phyloP scores from a whole-genome alignment of 768 basidiomycete species.

The Podaxis carcinomalis region DNA sequence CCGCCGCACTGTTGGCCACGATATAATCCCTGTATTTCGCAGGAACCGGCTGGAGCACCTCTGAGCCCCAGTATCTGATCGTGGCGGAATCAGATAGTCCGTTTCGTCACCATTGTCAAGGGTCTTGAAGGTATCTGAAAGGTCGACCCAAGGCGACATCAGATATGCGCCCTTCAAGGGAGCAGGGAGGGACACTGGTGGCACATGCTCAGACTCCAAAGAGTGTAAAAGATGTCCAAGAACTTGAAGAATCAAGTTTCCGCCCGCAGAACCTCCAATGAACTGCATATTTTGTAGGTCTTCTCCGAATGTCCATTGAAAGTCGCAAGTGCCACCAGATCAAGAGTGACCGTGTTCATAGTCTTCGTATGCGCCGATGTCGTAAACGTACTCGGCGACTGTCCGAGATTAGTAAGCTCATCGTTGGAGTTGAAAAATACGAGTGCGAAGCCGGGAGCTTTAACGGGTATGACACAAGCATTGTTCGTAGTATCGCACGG shows the following conservation, averaged over 20 bases:
- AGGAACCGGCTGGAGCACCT: slow-evolving; percentile 19
- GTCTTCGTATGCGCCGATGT: slow-evolving; percentile 55
- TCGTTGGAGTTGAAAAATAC: slow-evolving; percentile 52
- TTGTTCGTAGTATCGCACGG: slow-evolving; percentile 50
- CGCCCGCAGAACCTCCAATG: slow-evolving; percentile 34
- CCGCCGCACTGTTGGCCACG: slow-evolving; percentile 26
- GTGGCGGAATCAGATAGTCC: slow-evolving; percentile 20
- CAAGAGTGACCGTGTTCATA: slow-evolving; percentile 53
- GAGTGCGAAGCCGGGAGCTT: slow-evolving; percentile 70
- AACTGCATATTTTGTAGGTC: slow-evolving; percentile 27
- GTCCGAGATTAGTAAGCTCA: slow-evolving; percentile 16
- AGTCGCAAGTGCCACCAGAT: slow-evolving; percentile 50
- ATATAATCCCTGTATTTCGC: slow-evolving; percentile 21
- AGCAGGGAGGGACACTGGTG: slow-evolving; percentile 16
- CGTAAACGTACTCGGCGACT: slow-evolving; percentile 40
- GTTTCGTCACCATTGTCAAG: slow-evolving; percentile 19
- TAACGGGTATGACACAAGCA: slow-evolving; percentile 56
- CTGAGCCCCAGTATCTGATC: slow-evolving; percentile 12
- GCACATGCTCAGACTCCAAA: slow-evolving; percentile 14
- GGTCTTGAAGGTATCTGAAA: slow-evolving; percentile 17
- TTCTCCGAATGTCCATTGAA: slow-evolving; percentile 38
- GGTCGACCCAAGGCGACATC: slow-evolving; percentile 30
- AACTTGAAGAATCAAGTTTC: slow-evolving; percentile 24
- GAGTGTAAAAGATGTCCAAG: slow-evolving; percentile 31
- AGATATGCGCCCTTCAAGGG: slow-evolving; percentile 22